Evolutionary conservation across 345 rosid species (phyloP).

Genomic region (Hypericum androsaemum): DNA sequence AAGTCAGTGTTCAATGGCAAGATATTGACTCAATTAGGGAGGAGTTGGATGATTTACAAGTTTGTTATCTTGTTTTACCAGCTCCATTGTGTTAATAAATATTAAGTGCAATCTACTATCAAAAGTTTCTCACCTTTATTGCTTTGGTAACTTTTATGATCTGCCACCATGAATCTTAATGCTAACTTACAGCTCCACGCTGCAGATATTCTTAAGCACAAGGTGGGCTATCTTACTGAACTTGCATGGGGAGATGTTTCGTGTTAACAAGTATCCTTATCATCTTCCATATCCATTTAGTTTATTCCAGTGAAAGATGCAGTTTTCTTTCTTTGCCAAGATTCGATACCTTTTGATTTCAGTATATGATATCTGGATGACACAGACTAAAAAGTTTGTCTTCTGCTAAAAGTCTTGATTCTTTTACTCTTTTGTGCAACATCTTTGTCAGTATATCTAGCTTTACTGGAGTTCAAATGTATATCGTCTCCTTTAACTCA

Average conservation of each 20-base stretch:
- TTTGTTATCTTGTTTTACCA: conserved; percentile 14
- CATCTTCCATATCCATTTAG: background rate
- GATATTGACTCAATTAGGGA: conserved; percentile 97
- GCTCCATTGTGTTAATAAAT: background rate
- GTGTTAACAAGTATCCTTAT: conserved; percentile 97
- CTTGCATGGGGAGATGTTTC: conserved; percentile 96
- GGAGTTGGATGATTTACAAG: conserved; percentile 97
- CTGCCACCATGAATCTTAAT: background rate
- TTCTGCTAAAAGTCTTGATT: no score
- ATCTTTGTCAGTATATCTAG: no score
- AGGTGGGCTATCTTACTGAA: conserved; percentile 97
- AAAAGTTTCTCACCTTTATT: background rate
- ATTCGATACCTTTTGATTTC: background rate
- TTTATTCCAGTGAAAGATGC: background rate
- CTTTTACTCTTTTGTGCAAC: no score
- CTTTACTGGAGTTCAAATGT: conserved; percentile 3
- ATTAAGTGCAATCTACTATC: background rate
- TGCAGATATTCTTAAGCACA: conserved; percentile 95
- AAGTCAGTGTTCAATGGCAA: conserved; percentile 98
- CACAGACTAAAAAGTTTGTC: no score
- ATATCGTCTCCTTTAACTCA: conserved; percentile 47
- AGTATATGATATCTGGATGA: background rate
- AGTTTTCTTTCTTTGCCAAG: background rate
- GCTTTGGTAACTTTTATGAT: conserved; percentile 2
- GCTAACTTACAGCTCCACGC: background rate